A percentile compares a stretch with the other conserved stretches of the same genome.
phyloP scores from a whole-genome alignment of 257 asterid genomes.

The Nicotiana noctiflora region DNA sequence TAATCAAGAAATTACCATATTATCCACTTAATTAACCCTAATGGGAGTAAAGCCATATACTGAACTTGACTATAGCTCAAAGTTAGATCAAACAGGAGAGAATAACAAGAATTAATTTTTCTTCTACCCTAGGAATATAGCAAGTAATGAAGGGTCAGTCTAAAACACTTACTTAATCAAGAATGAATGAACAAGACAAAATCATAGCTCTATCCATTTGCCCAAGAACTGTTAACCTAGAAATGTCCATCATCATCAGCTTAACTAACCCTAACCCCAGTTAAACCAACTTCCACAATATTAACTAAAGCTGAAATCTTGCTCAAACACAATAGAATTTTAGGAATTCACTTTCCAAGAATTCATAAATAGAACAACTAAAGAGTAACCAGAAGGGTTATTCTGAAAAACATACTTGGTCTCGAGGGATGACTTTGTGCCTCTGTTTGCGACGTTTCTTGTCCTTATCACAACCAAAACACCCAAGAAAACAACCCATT shows the following conservation, averaged over 20 bases:
- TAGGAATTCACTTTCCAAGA: neutral
- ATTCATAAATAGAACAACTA: neutral
- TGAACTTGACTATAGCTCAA: neutral
- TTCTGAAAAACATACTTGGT: conserved; percentile 32
- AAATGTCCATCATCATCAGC: neutral
- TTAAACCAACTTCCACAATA: neutral
- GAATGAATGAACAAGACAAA: no score
- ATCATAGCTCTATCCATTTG: neutral
- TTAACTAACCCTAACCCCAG: neutral
- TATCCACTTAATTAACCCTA: neutral
- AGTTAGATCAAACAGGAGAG: neutral
- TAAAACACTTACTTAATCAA: neutral
- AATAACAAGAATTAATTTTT: neutral
- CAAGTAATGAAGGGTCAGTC: neutral
- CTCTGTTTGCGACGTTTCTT: conserved; percentile 48
- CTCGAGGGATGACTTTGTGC: conserved; percentile 43
- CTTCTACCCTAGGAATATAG: neutral
- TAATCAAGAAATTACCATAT: neutral
- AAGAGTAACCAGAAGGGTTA: no score
- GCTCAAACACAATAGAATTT: neutral
- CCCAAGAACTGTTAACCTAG: neutral
- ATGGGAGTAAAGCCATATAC: neutral
- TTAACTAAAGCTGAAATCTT: neutral
- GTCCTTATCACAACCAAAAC: conserved; percentile 71
- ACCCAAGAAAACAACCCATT: conserved; percentile 90